A percentile compares a stretch with the other conserved stretches of the same genome.
phyloP scores from a whole-genome alignment of 441 rosid genomes.

The Theobroma grandiflorum region DNA sequence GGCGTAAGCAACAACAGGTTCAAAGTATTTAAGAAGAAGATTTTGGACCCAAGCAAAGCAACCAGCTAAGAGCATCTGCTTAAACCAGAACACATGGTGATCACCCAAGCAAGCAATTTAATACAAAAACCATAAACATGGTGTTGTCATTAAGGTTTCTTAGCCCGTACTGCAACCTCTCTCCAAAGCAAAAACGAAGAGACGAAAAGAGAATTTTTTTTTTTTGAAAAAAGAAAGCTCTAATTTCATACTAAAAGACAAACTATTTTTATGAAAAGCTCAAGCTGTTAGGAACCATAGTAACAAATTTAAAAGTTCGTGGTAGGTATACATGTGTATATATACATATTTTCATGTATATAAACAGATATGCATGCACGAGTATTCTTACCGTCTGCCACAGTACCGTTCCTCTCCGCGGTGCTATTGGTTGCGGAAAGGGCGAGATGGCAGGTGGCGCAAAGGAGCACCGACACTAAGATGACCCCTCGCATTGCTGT shows the following conservation, averaged over 20 bases:
- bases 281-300: too few relatives aligned
- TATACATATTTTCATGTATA: not conserved
- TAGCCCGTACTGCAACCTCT: not conserved
- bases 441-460: conserved; percentile 46
- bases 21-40: not conserved
- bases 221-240: too few relatives aligned
- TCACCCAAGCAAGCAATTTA: not conserved
- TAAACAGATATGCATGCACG: not conserved
- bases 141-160: not conserved
- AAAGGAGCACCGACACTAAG: conserved; percentile 50
- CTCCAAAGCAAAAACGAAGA: not conserved
- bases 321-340: too few relatives aligned
- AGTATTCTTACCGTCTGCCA: conserved; percentile 1
- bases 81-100: not conserved
- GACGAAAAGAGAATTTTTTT: not conserved
- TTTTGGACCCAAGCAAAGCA: not conserved
- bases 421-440: conserved; percentile 58
- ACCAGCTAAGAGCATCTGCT: not conserved
- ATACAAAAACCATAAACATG: not conserved
- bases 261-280: too few relatives aligned
- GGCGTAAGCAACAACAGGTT: not conserved
- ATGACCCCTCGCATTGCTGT: conserved; percentile 38
- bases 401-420: not conserved
- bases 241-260: too few relatives aligned
- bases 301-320: too few relatives aligned